Conservation (phyloP, 1,284 basidiomycete genomes). For the Cutaneotrichosporon daszewskae region DNA sequence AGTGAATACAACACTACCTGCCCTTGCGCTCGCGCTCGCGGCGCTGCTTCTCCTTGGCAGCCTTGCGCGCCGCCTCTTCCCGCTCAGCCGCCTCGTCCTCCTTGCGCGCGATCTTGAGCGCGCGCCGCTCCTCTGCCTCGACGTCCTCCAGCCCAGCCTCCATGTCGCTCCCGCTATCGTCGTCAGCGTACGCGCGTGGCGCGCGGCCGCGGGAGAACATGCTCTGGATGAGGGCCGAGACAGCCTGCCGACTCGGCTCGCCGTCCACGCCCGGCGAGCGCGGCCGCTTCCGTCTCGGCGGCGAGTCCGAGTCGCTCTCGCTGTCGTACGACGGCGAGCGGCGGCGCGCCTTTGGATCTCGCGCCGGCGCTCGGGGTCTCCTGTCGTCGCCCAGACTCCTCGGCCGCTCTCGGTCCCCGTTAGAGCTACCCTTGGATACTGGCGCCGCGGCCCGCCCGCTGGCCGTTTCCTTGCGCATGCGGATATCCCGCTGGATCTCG, state of each 20-base stretch:
- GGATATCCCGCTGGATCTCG: slow-evolving; percentile 37
- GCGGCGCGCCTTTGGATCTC: not conserved
- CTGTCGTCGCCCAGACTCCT: too few relatives aligned
- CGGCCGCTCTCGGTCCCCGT: too few relatives aligned
- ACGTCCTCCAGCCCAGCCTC: slow-evolving; percentile 42
- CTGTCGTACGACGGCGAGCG: slow-evolving; percentile 4
- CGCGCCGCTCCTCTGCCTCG: slow-evolving; percentile 35
- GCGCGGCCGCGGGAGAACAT: slow-evolving; percentile 14
- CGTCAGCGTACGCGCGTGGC: slow-evolving; percentile 19
- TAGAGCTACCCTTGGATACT: too few relatives aligned
- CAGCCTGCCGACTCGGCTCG: slow-evolving; percentile 9
- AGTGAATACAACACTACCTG: too few relatives aligned
- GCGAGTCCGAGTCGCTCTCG: slow-evolving; percentile 9
- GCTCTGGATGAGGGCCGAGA: slow-evolving; percentile 17
- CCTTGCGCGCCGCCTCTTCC: slow-evolving; percentile 31
- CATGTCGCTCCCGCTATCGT: slow-evolving; percentile 36
- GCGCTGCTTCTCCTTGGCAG: slow-evolving; percentile 29
- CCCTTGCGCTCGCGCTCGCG: slow-evolving; percentile 7
- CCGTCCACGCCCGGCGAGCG: not conserved
- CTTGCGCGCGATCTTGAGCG: slow-evolving; percentile 31
- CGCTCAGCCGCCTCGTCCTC: slow-evolving; percentile 40
- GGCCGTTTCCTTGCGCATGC: slow-evolving; percentile 10
- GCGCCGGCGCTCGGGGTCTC: not conserved
- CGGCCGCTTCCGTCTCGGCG: slow-evolving; percentile 9
- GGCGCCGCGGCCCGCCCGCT: not conserved